A percentile compares a stretch with the other conserved stretches of the same genome.
Evolutionary conservation across 257 asterid species (phyloP).

Genomic region (Perilla frutescens): DNA sequence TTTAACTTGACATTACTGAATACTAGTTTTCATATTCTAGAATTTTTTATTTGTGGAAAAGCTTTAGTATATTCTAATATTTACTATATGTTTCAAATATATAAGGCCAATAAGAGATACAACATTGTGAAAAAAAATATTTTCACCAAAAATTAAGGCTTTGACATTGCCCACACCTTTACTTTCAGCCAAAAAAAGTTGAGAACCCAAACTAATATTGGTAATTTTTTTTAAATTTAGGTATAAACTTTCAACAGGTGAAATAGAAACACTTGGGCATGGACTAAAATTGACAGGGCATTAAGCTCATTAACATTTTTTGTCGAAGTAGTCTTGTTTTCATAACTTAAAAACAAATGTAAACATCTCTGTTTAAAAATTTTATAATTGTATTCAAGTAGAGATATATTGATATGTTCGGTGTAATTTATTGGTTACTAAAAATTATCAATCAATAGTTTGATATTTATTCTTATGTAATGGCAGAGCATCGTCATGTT

Average conservation of each 20-base stretch:
- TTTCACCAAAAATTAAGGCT: not conserved
- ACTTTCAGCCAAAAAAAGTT: not conserved
- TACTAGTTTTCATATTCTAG: not conserved
- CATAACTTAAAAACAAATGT: not conserved
- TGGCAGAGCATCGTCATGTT: conserved; percentile 98
- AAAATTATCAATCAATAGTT: conserved; percentile 21
- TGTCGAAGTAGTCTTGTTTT: not conserved
- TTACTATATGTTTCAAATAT: not conserved
- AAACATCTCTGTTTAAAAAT: not conserved
- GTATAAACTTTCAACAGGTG: not conserved
- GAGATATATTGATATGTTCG: conserved; percentile 2
- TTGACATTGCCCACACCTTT: not conserved
- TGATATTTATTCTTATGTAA: conserved; percentile 41
- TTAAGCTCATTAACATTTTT: not conserved
- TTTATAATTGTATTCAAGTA: not conserved
- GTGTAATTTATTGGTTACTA: conserved; percentile 10
- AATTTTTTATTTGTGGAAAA: not conserved
- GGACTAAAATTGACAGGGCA: not conserved
- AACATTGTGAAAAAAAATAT: not conserved
- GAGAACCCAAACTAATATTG: not conserved
- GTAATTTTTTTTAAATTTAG: not conserved
- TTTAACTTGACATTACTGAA: not conserved
- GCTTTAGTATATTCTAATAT: not conserved
- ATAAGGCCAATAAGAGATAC: not conserved
- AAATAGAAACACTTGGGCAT: not conserved